Conservation (phyloP, 2,329 filamentous ascomycete species). For the Mycosphaerella arachidis region DNA sequence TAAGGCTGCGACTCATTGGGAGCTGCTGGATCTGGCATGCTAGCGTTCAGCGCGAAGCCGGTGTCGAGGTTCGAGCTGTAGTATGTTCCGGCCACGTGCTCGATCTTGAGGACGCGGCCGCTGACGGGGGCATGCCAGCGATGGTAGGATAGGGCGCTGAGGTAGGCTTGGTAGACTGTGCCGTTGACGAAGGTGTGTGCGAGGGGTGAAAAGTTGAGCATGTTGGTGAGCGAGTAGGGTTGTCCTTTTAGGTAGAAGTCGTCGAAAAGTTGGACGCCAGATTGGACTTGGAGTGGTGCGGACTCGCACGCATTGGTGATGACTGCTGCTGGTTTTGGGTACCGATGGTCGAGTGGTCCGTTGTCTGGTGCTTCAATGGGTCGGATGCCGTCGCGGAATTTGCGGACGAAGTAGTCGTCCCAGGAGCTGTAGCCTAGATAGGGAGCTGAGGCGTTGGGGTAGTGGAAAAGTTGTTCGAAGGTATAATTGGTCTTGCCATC, state of each 20-base stretch:
- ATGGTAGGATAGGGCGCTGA: slow-evolving; percentile 63
- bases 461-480: slow-evolving; percentile 55
- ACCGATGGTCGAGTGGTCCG: slow-evolving; percentile 54
- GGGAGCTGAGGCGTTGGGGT: slow-evolving; percentile 48
- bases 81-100: neutral
- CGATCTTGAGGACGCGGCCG: slow-evolving; percentile 53
- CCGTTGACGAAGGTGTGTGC: slow-evolving; percentile 55
- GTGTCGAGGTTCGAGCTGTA: neutral
- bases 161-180: slow-evolving; percentile 66
- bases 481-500: slow-evolving; percentile 15
- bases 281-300: slow-evolving; percentile 49
- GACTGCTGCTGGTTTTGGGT: slow-evolving; percentile 49
- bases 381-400: slow-evolving; percentile 37
- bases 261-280: slow-evolving; percentile 52
- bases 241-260: slow-evolving; percentile 65
- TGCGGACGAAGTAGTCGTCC: slow-evolving; percentile 66
- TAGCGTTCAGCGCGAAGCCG: neutral
- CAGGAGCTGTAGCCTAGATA: slow-evolving; percentile 61
- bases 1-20: slow-evolving; percentile 39
- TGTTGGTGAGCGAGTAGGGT: slow-evolving; percentile 53
- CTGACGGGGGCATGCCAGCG: slow-evolving; percentile 65
- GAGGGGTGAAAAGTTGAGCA: slow-evolving; percentile 51
- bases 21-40: neutral
- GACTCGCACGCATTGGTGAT: slow-evolving; percentile 64
- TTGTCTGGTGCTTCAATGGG: slow-evolving; percentile 51